Base-by-base conservation (phyloP, 2,329 filamentous ascomycete species). In the Paraconiothyrium sp. region DNA sequence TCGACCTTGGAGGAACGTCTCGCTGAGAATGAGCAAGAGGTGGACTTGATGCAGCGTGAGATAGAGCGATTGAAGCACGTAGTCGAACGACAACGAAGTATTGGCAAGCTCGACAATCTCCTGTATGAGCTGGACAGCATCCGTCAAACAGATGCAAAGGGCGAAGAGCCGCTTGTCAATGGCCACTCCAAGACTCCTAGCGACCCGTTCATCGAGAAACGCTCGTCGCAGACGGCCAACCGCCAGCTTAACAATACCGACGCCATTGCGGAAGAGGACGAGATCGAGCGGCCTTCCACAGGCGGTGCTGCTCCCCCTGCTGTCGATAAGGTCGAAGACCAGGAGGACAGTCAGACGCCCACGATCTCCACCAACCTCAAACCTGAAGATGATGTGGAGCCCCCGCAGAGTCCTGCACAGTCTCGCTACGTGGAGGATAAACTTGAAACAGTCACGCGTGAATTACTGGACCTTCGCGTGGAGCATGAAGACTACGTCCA, bases 41-140 rank as follows among this genome's bases (percentile, higher is more conserved):
- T 92, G 66, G 95, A 98, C 77, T 83, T 97, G 63, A 97, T 99
- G 94, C 93, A 97, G 77, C 92, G 94, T 39, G 95, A 99, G 74
- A 92, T 99, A 65, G 92, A 97, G 72, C 89, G 94, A 37, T 84
- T 99, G 13, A 95, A 98, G 79, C 92, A 97, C 78, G 93, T 99
- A 8, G 89, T 99, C 55, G 94, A 98, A 78, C 92, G 96, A 52
- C 95, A 99, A 78, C 88, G 95, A 62, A 97, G 94, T 76, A 87
- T 99, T 3, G 95, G 95, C 44, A 97, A 97, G 78, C 86, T 99
- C 3, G 95, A 99, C 76, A 96, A 91, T 57, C 86, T 99, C 8
- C 86, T 99, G 0, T 90, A 96, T 69, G 95, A 99, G 73, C 86
- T 98, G 10, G 95, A 98, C 72, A 85, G 90, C 41, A 76, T 80